These are phyloP conservation scores for Coemansia sp. DNA, from an alignment of 192 early-diverging fungal species.

Conservation along the genomic window DNA sequence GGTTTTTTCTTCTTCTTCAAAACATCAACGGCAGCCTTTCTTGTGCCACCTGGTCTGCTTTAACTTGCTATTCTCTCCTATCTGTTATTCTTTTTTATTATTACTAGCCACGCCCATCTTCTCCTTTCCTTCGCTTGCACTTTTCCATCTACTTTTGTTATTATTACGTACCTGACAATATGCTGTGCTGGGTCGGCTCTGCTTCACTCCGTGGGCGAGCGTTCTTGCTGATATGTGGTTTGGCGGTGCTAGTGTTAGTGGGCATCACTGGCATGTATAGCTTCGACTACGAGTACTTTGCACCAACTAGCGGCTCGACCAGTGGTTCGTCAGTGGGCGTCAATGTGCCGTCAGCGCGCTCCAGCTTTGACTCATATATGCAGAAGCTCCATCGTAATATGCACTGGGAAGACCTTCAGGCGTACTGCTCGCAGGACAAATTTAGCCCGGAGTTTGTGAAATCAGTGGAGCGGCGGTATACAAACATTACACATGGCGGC, in stretches of 20 bases:
- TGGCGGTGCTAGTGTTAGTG: not conserved
- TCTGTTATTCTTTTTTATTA: not conserved
- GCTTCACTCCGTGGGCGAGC: not conserved
- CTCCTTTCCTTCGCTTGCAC: not conserved
- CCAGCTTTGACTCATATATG: not conserved
- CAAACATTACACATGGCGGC: not conserved
- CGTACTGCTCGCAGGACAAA: constrained; percentile 15
- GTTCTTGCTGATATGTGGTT: not conserved
- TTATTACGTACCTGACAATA: not conserved
- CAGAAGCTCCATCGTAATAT: not conserved
- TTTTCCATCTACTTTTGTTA: not conserved
- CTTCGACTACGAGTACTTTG: not conserved
- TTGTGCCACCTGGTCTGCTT: not conserved
- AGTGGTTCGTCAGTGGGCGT: no score
- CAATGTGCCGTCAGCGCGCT: not conserved
- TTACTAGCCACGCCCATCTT: not conserved
- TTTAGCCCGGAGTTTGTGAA: constrained; percentile 12
- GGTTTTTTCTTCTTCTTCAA: no score
- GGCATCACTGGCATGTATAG: constrained; percentile 2
- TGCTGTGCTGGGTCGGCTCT: not conserved
- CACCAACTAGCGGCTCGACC: not conserved
- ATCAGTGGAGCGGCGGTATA: constrained; percentile 18
- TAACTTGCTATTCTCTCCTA: not conserved
- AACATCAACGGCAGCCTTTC: no score
- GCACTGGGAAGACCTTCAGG: constrained; percentile 4